Base-by-base conservation (phyloP, 208 protist genomes). In the Trypanosoma melophagium region DNA sequence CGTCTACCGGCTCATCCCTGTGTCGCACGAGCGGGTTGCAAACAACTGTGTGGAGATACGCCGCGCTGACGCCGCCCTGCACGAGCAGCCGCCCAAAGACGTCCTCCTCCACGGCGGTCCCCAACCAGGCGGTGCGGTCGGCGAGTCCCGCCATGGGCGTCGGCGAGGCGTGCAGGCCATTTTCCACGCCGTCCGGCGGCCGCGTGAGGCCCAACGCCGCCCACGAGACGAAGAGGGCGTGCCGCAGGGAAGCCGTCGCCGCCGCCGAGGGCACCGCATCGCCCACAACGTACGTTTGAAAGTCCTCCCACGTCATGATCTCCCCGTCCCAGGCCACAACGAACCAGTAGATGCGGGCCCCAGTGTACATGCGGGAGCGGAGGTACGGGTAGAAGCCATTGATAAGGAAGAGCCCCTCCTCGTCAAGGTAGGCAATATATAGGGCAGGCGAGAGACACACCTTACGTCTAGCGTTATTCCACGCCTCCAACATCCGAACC, bases 111-210 rank as follows among this genome's bases (percentile, higher is more conserved):
- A 85, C 67, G 1, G 25, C 41, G 19, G 70, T 57, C 14, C 66
- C 60, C n/a, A 90, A 71, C 89, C 90, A 97, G 31, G 80, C 63
- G 38, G 82, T 76, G n/a, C 93, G 84, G 74, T 96, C 89, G 7
- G 84, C 78, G 56, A 97, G 65, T 44, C 79, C 93, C 35, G 89
- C 93, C 19, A 96, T 64, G 7, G 93, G 89, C 13, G 76, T 80
- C 19, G 76, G 63, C 16, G 80, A 88, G 47, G 82, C 90, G 51
- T 94, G 81, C 51, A 97, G 68, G 17, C 84, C 87, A 53, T 89
- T 93, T 49, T 95, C 83, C 47, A 90, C 79, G 14, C 69, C 66
- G 60, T 89, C 86, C 3, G 93, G 89, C 55, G 74, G 74, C 21
- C 64, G 61, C 19, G 49, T 5, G 31, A 97, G 77, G 16, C 83